Conservation (phyloP, 1,284 basidiomycete species). For the Caloboletus inedulis region DNA sequence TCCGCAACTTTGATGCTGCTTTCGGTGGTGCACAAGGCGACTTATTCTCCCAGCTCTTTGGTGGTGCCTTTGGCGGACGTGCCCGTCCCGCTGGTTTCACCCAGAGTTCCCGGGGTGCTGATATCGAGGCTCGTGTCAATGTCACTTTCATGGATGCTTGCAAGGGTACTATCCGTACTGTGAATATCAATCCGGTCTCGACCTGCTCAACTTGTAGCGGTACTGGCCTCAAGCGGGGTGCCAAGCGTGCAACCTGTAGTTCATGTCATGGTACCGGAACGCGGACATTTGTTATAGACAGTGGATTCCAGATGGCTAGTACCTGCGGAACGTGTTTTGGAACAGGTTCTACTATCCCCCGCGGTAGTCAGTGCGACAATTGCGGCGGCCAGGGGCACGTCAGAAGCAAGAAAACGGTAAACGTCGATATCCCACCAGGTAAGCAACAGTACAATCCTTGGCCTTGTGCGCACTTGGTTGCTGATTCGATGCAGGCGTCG, state of each 20-base stretch:
- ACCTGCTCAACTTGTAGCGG: slow-evolving; percentile 87
- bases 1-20: slow-evolving; percentile 66
- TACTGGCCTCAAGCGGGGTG: slow-evolving; percentile 83
- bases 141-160: slow-evolving; percentile 92
- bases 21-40: slow-evolving; percentile 64
- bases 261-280: slow-evolving; percentile 87
- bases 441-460: slow-evolving; percentile 30
- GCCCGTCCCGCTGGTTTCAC: slow-evolving; percentile 46
- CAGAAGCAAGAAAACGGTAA: slow-evolving; percentile 73
- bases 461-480: slow-evolving; percentile 12
- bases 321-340: slow-evolving; percentile 87
- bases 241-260: slow-evolving; percentile 78
- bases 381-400: slow-evolving; percentile 92
- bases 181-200: slow-evolving; percentile 80
- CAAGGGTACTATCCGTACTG: slow-evolving; percentile 79
- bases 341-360: slow-evolving; percentile 79
- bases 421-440: slow-evolving; percentile 87
- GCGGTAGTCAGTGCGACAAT: slow-evolving; percentile 72
- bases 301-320: slow-evolving; percentile 96
- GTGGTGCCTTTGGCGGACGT: slow-evolving; percentile 56
- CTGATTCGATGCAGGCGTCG: slow-evolving; percentile 62
- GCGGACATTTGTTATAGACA: slow-evolving; percentile 88
- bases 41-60: slow-evolving; percentile 89
- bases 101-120: slow-evolving; percentile 69
- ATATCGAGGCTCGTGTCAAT: slow-evolving; percentile 77